A percentile compares a stretch with the other conserved stretches of the same genome.
Conservation (phyloP, 208 protist species). For the Sergeia podlipaevii region DNA sequence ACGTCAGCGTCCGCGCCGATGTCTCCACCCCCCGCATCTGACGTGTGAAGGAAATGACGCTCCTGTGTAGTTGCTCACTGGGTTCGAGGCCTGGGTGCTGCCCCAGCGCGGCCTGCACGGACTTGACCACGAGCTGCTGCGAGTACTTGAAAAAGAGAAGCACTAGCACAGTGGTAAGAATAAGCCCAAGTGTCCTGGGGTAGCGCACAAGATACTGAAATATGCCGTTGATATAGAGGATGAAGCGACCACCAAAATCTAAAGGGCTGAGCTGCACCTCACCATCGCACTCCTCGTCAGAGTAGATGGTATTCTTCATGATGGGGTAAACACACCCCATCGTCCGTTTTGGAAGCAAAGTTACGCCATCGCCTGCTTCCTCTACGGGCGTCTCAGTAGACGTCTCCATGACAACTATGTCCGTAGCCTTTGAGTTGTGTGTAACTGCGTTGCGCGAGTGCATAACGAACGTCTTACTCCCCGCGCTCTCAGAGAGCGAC, state of each 20-base stretch:
- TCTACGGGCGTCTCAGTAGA: not conserved
- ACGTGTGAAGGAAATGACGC: conserved; percentile 36
- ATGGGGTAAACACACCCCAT: conserved; percentile 50
- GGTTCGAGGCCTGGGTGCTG: conserved; percentile 48
- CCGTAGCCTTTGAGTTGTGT: conserved; percentile 11
- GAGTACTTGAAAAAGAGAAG: conserved; percentile 64
- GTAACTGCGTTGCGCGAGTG: too few species aligned
- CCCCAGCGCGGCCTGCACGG: conserved; percentile 31
- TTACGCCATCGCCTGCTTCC: conserved; percentile 6
- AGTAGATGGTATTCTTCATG: conserved; percentile 66
- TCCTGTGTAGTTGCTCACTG: conserved; percentile 33
- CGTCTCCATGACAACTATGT: conserved; percentile 21
- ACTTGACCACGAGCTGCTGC: conserved; percentile 40
- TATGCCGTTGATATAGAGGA: conserved; percentile 42
- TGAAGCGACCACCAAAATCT: conserved; percentile 41
- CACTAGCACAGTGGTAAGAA: conserved; percentile 39
- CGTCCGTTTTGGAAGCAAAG: conserved; percentile 10
- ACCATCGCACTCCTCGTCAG: conserved; percentile 39
- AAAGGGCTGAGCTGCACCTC: conserved; percentile 23
- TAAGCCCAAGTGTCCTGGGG: conserved; percentile 42
- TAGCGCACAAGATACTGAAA: conserved; percentile 50
- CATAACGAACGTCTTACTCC: too few species aligned
- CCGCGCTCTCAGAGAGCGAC: too few species aligned
- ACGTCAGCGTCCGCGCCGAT: conserved; percentile 24
- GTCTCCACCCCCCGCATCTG: conserved; percentile 28